Evolutionary conservation across 352 stramenopile species (phyloP).

Genomic region (Blastocystis sp.): DNA sequence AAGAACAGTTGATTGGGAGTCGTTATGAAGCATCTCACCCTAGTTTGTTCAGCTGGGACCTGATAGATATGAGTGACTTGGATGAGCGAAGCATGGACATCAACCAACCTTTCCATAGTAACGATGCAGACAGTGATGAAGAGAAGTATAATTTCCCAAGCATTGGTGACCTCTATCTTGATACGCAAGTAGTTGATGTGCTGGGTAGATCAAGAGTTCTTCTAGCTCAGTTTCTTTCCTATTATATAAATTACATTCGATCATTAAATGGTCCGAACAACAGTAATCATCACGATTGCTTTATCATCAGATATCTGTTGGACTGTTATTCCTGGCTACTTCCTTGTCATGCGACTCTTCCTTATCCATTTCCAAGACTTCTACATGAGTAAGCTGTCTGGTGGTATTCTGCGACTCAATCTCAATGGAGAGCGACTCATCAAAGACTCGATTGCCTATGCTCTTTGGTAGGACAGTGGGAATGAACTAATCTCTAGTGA

Average conservation of each 20-base stretch:
- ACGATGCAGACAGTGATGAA: background rate
- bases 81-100: background rate
- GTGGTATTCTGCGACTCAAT: conserved; percentile 49
- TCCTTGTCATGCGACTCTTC: conserved; percentile 20
- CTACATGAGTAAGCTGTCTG: conserved; percentile 50
- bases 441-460: background rate
- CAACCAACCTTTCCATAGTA: background rate
- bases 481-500: background rate
- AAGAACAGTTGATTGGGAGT: background rate
- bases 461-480: background rate
- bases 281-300: background rate
- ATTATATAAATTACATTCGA: background rate
- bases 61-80: background rate
- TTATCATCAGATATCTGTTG: background rate
- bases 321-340: conserved; percentile 23
- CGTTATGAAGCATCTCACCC: background rate
- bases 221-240: background rate
- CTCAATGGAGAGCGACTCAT: background rate
- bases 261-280: background rate
- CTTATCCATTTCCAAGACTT: conserved; percentile 47
- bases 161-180: conserved; percentile 39
- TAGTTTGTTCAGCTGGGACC: conserved; percentile 1
- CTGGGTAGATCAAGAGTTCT: background rate
- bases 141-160: background rate
- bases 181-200: conserved; percentile 17